Evolutionary conservation across 805 yeast species (phyloP).

Genomic region (Nakazawaea pomicola): DNA sequence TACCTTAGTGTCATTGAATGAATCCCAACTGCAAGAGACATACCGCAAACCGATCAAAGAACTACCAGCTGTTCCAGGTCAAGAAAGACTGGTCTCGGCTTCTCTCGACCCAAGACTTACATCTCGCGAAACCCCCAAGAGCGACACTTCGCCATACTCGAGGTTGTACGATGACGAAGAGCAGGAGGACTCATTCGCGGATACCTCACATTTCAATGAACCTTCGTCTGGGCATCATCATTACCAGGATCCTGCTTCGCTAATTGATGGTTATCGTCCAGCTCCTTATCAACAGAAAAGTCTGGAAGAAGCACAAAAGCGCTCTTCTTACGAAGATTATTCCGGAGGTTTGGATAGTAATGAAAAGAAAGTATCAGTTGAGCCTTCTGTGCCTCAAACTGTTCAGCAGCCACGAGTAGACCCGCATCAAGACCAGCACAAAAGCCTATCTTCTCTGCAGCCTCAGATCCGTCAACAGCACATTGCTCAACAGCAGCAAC

Average conservation of each 20-base stretch:
- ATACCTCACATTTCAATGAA: neutral
- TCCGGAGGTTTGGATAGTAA: too few relatives aligned
- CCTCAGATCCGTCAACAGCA: slow-evolving; percentile 8
- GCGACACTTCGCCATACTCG: neutral
- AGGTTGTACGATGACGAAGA: slow-evolving; percentile 4
- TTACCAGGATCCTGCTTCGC: neutral
- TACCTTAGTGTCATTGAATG: neutral
- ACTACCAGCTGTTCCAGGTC: slow-evolving; percentile 14
- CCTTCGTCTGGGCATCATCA: neutral
- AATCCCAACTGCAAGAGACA: slow-evolving; percentile 12
- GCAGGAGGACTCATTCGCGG: slow-evolving; percentile 1
- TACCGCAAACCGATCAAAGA: slow-evolving; percentile 21
- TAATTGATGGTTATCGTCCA: slow-evolving; percentile 7
- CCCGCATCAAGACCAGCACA: too few relatives aligned
- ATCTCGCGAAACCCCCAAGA: neutral
- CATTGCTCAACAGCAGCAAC: neutral
- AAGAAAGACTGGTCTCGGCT: neutral
- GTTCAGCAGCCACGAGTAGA: too few relatives aligned
- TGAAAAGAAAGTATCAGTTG: too few relatives aligned
- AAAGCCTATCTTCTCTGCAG: too few relatives aligned
- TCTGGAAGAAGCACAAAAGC: too few relatives aligned
- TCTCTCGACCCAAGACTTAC: slow-evolving; percentile 4
- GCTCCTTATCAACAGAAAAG: neutral
- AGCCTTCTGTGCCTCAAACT: too few relatives aligned
- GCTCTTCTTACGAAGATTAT: too few relatives aligned